Conservation (phyloP, 2,329 filamentous ascomycete genomes). For the Ambrosiella xylebori region DNA sequence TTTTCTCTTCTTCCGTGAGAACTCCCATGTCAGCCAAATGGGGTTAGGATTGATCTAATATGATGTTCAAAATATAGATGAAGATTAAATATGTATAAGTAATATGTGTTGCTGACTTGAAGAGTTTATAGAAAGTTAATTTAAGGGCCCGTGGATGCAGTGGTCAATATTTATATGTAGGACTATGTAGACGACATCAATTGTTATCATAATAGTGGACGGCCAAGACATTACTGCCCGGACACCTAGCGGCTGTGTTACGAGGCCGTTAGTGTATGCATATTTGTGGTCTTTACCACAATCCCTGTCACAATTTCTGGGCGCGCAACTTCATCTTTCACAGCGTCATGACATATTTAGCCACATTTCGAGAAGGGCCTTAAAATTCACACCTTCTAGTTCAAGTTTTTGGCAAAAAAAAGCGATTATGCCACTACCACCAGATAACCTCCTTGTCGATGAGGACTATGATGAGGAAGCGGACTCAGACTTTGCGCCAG, state of each 20-base stretch:
- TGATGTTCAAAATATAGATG: too few species aligned
- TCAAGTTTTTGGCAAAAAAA: background rate
- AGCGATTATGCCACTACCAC: background rate
- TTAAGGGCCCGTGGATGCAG: too few species aligned
- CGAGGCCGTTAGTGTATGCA: background rate
- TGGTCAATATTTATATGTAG: too few species aligned
- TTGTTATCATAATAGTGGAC: background rate
- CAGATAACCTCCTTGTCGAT: background rate
- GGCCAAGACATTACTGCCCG: background rate
- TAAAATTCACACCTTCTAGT: background rate
- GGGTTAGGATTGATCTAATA: too few species aligned
- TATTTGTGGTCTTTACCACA: constrained; percentile 5
- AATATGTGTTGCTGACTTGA: too few species aligned
- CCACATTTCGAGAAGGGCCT: background rate
- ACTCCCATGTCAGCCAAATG: background rate
- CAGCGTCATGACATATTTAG: background rate
- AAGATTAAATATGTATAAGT: too few species aligned
- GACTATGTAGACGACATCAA: too few species aligned
- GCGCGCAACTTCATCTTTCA: background rate
- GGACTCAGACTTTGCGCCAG: constrained; percentile 57
- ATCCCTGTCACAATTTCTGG: background rate
- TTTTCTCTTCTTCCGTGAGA: constrained; percentile 24
- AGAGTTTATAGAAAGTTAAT: too few species aligned
- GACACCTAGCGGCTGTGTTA: background rate
- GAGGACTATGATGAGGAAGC: constrained; percentile 48